These are phyloP conservation scores for Lumnitzera littorea DNA, from an alignment of 345 rosid genomes.

Conservation along the genomic window DNA sequence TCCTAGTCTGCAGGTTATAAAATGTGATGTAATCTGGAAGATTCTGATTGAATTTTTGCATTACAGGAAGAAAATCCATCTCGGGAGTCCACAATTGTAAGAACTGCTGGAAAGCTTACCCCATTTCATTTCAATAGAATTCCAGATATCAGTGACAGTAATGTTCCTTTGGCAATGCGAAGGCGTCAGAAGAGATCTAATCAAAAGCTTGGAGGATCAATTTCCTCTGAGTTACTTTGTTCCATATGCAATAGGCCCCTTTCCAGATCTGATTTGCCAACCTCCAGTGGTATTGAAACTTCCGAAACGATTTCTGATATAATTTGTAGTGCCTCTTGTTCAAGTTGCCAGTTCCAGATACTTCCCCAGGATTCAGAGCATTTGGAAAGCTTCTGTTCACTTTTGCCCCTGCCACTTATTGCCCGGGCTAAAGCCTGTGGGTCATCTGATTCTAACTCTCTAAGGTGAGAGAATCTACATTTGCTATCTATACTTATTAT, in stretches of 20 bases:
- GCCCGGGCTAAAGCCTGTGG: conserved; percentile 28
- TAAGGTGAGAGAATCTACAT: conserved; percentile 47
- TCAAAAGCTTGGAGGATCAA: conserved; percentile 48
- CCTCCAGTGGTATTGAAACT: conserved; percentile 14
- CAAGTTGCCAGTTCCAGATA: conserved; percentile 85
- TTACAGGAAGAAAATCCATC: conserved; percentile 89
- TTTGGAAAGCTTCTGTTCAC: conserved; percentile 44
- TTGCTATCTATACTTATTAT: neutral
- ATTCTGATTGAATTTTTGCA: conserved; percentile 4
- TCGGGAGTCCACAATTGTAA: conserved; percentile 76
- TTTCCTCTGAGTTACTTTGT: conserved; percentile 73
- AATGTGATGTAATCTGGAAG: neutral
- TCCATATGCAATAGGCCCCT: conserved; percentile 71
- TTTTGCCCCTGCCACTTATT: conserved; percentile 47
- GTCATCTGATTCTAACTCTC: conserved; percentile 18
- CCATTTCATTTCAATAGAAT: conserved; percentile 85
- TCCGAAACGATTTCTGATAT: conserved; percentile 15
- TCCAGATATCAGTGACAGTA: conserved; percentile 55
- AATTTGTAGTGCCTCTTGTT: conserved; percentile 54
- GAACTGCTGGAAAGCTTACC: conserved; percentile 88
- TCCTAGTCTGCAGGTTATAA: neutral
- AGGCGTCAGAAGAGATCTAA: conserved; percentile 74
- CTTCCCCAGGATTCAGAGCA: conserved; percentile 56
- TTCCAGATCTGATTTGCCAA: conserved; percentile 29
- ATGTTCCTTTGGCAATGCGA: conserved; percentile 66